Base-by-base conservation (phyloP, 305 asterid genomes). In the Fraxinus greggii region DNA sequence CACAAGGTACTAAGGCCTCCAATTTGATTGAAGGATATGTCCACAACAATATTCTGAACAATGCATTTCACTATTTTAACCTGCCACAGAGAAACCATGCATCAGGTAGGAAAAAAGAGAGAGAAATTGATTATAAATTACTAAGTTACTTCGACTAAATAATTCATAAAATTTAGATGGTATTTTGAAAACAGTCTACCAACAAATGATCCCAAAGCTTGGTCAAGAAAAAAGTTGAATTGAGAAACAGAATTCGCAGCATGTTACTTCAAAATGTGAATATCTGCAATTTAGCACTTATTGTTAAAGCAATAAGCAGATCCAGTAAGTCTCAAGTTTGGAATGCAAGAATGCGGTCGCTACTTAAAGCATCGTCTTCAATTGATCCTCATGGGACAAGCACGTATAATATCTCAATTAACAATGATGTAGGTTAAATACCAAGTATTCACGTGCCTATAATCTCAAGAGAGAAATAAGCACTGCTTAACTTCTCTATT, bases 1-100 rank as follows among this genome's bases (percentile, higher is more conserved):
- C 99, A 92, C 33, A 97, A 82, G 69, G 97, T 92, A 83, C 91
- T 89, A 81, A 97, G 96, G 56, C 99, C 98, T 17, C 99, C 99
- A 67, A 93, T 91, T 89, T 97, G 99, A 87, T 93, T 97, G 82
- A 95, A 86, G 75, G 99, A 94, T 81, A 97, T 80, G 75, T 97
- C 99, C 48, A 97, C 98, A 23, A 95, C 96, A 75, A 93, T 87
- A 88, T 94, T 90, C 84, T 95, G 92, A 35, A 95, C 92, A 76
- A 97, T 93, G 88, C 98, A 95, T 86, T 97, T 97, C 81, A 97
- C 92, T 61, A 97, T 82, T 89, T 92, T 93, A 83, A 95, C 99
- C 99, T 94, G 97, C 87, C 87, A 83, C 82, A 80, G 38, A 83
- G 86, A 61, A 82, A 40, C 36, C 77, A 26, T 21, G 45, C 26